Evolutionary conservation across 768 basidiomycete genomes (phyloP).

Genomic region (Cyclocybe cylindracea): DNA sequence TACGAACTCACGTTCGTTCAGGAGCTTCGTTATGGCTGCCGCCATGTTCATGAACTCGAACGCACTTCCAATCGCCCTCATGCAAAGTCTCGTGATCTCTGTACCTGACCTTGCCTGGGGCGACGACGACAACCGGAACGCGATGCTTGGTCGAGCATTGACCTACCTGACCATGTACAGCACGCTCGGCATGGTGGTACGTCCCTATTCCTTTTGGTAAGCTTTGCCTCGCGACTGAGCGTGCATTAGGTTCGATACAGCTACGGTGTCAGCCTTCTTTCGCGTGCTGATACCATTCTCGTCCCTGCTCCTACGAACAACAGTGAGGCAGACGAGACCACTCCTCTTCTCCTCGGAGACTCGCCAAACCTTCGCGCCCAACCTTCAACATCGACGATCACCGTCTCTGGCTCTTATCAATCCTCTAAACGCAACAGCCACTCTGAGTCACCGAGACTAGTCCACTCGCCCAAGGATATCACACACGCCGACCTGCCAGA

Average conservation of each 20-base stretch:
- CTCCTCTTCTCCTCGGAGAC: conserved; percentile 33
- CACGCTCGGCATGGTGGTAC: conserved; percentile 92
- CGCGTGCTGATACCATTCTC: conserved; percentile 59
- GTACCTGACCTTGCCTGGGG: conserved; percentile 86
- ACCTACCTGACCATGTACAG: conserved; percentile 92
- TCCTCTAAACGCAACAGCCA: background rate
- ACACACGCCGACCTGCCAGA: too few species aligned
- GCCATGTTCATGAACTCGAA: conserved; percentile 95
- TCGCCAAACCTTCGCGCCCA: conserved; percentile 14
- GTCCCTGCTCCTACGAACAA: conserved; percentile 9
- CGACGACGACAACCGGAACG: conserved; percentile 74
- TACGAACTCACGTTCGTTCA: conserved; percentile 22
- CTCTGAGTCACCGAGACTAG: background rate
- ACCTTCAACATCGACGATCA: conserved; percentile 13
- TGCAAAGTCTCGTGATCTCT: conserved; percentile 85
- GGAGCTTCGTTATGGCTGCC: conserved; percentile 78
- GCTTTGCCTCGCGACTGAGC: background rate
- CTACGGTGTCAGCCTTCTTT: conserved; percentile 82
- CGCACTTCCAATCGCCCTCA: conserved; percentile 91
- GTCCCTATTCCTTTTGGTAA: conserved; percentile 19
- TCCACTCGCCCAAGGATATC: too few species aligned
- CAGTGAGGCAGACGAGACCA: conserved; percentile 28
- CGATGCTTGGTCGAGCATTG: conserved; percentile 90
- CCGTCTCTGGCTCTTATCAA: background rate
- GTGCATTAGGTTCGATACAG: conserved; percentile 81